These are phyloP conservation scores for Eucalyptus decipiens DNA, from an alignment of 345 rosid species.

Conservation along the genomic window DNA sequence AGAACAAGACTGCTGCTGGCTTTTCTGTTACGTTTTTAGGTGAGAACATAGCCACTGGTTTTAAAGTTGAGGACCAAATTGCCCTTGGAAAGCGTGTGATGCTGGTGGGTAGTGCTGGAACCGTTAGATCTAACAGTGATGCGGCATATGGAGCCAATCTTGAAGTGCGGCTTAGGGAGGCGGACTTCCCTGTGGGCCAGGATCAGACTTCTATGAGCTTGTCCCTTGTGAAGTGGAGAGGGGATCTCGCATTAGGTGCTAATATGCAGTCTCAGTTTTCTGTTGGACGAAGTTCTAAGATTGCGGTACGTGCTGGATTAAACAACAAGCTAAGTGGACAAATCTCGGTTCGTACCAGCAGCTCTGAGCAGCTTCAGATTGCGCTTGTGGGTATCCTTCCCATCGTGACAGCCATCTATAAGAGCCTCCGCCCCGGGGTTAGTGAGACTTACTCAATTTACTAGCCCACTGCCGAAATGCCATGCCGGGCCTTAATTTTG, in stretches of 20 bases:
- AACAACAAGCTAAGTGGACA: constrained; percentile 95
- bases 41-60: constrained; percentile 70
- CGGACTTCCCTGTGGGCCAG: constrained; percentile 87
- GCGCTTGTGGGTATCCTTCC: constrained; percentile 75
- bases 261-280: constrained; percentile 86
- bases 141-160: constrained; percentile 86
- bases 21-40: constrained; percentile 76
- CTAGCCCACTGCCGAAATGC: constrained; percentile 8
- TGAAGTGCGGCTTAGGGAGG: constrained; percentile 71
- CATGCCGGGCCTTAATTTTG: background rate
- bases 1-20: constrained; percentile 72
- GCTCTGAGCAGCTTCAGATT: constrained; percentile 91
- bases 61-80: constrained; percentile 86
- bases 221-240: constrained; percentile 90
- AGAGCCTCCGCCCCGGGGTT: constrained; percentile 50
- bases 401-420: constrained; percentile 55
- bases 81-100: constrained; percentile 61
- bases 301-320: constrained; percentile 82
- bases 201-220: constrained; percentile 78
- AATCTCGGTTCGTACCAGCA: constrained; percentile 64
- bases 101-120: constrained; percentile 82
- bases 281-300: constrained; percentile 59
- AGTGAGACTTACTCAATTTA: constrained; percentile 58
- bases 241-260: constrained; percentile 88
- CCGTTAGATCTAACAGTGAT: constrained; percentile 68